Evolutionary conservation across 2,329 filamentous ascomycete genomes (phyloP).

Genomic region (Rutstroemia sp.): DNA sequence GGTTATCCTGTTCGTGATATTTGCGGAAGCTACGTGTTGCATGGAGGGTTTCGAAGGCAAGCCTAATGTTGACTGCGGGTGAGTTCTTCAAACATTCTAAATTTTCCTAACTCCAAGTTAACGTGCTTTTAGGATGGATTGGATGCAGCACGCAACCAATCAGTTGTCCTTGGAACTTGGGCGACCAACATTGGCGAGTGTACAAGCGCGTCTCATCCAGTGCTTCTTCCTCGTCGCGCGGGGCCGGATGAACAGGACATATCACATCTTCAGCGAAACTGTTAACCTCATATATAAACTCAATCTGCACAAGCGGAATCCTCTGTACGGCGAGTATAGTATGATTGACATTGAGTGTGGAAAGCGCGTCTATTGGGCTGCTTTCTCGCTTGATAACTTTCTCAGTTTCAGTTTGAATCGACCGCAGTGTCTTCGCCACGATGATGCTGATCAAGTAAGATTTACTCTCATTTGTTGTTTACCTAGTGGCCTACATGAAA

Average conservation of each 20-base stretch:
- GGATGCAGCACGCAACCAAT: slow-evolving; percentile 23
- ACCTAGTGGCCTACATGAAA: background rate
- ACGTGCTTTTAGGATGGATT: slow-evolving; percentile 17
- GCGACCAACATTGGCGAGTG: slow-evolving; percentile 26
- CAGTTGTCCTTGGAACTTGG: slow-evolving; percentile 29
- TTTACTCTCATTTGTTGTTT: background rate
- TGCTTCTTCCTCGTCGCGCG: slow-evolving; percentile 30
- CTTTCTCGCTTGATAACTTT: slow-evolving; percentile 57
- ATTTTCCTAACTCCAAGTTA: background rate
- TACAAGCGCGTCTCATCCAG: slow-evolving; percentile 34
- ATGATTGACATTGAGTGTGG: slow-evolving; percentile 40
- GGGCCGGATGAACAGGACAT: slow-evolving; percentile 30
- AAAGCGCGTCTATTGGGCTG: slow-evolving; percentile 54
- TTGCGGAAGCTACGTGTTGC: slow-evolving; percentile 41
- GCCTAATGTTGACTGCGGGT: background rate
- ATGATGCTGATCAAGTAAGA: background rate
- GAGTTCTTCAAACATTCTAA: background rate
- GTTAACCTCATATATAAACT: slow-evolving; percentile 28
- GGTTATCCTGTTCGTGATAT: slow-evolving; percentile 39
- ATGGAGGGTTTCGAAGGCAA: background rate
- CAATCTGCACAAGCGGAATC: slow-evolving; percentile 22
- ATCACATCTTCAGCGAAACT: slow-evolving; percentile 28
- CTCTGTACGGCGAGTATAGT: slow-evolving; percentile 24
- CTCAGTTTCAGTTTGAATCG: slow-evolving; percentile 27
- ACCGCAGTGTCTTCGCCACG: background rate